Conservation (phyloP, 2,329 filamentous ascomycete genomes). For the Aurifilum marmelostoma region DNA sequence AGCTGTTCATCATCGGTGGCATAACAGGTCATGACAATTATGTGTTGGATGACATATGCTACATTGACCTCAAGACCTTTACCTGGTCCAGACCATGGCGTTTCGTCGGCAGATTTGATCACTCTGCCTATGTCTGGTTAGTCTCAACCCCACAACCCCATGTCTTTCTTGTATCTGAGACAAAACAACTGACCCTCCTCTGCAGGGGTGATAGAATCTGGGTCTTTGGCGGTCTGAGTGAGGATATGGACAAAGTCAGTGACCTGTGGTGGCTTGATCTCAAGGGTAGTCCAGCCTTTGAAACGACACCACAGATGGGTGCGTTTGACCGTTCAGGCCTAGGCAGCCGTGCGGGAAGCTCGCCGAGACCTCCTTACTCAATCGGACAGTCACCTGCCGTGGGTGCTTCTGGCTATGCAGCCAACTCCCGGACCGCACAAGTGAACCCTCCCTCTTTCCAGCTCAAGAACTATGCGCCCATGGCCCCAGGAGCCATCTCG, state of each 20-base stretch:
- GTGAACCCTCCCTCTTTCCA: conserved; percentile 69
- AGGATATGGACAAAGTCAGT: conserved; percentile 95
- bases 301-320: conserved; percentile 65
- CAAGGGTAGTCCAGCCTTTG: conserved; percentile 85
- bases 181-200: conserved; percentile 27
- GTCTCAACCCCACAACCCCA: conserved; percentile 21
- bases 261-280: conserved; percentile 98
- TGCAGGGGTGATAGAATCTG: conserved; percentile 76
- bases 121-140: conserved; percentile 87
- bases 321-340: conserved; percentile 52
- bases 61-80: conserved; percentile 94
- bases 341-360: conserved; percentile 48
- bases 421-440: conserved; percentile 69
- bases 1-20: conserved; percentile 93
- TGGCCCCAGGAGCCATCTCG: conserved; percentile 86
- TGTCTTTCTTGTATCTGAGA: neutral
- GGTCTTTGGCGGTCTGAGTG: conserved; percentile 93
- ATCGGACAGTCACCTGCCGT: conserved; percentile 55
- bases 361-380: conserved; percentile 56
- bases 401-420: conserved; percentile 66
- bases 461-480: conserved; percentile 75
- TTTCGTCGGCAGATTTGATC: conserved; percentile 93
- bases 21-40: conserved; percentile 91
- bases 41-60: conserved; percentile 94
- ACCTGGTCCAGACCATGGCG: conserved; percentile 97